phyloP scores from a whole-genome alignment of 2,329 filamentous ascomycete species.

The Paecilomyces formosus region DNA sequence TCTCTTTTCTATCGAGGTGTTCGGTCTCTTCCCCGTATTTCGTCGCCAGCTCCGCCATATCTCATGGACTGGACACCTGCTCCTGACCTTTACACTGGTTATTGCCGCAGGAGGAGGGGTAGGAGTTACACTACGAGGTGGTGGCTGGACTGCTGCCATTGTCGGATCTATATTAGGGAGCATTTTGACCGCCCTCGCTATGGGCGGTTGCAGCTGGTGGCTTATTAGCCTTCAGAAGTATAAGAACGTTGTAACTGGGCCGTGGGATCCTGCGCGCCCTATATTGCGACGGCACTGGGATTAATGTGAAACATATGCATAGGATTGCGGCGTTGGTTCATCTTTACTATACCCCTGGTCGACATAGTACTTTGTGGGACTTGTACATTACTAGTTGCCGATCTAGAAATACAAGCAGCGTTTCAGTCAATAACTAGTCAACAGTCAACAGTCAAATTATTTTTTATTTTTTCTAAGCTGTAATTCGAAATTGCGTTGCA shows the following conservation, averaged over 20 bases:
- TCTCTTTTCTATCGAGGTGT: conserved; percentile 94
- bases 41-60: conserved; percentile 77
- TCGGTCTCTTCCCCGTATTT: conserved; percentile 96
- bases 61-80: conserved; percentile 72
- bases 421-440: too few species aligned
- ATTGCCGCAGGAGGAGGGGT: conserved; percentile 73
- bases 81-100: conserved; percentile 68
- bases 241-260: conserved; percentile 97
- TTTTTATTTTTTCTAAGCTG: too few species aligned
- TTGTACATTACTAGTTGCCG: neutral
- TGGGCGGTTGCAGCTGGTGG: conserved; percentile 97
- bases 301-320: conserved; percentile 10
- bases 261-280: conserved; percentile 92
- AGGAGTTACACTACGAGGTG: conserved; percentile 52
- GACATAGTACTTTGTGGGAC: neutral
- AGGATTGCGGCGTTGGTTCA: neutral
- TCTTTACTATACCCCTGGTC: neutral
- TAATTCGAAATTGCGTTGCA: too few species aligned
- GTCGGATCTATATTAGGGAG: conserved; percentile 70
- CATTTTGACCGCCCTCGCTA: conserved; percentile 66
- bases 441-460: too few species aligned
- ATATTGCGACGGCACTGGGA: conserved; percentile 38
- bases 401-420: neutral
- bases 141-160: conserved; percentile 49
- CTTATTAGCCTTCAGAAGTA: conserved; percentile 94